Evolutionary conservation across 164 flowering plant genomes (phyloP).

Genomic region (Warburgia ugandensis): DNA sequence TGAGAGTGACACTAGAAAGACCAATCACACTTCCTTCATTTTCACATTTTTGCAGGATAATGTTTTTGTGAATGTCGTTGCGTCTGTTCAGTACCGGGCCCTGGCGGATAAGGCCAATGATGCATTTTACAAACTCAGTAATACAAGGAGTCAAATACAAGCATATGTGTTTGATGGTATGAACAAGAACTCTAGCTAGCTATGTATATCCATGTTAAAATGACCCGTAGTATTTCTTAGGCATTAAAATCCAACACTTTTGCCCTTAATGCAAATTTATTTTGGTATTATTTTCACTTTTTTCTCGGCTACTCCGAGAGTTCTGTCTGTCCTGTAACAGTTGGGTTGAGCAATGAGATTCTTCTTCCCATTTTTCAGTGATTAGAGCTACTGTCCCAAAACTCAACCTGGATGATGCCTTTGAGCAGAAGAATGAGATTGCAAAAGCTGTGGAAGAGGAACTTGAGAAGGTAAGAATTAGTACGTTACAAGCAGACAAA

Average conservation of each 20-base stretch:
- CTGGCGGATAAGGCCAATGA: slow-evolving; percentile 55
- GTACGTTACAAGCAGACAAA: too few relatives aligned
- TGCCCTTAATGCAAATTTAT: too few relatives aligned
- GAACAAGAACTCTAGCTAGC: neutral
- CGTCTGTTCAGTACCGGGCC: slow-evolving; percentile 68
- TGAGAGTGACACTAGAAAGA: too few relatives aligned
- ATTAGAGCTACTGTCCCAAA: slow-evolving; percentile 73
- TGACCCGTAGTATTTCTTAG: too few relatives aligned
- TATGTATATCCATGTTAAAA: too few relatives aligned
- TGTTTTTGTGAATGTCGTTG: slow-evolving; percentile 77
- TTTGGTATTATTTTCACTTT: too few relatives aligned
- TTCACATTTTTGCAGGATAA: slow-evolving; percentile 54
- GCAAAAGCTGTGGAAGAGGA: slow-evolving; percentile 74
- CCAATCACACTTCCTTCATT: neutral
- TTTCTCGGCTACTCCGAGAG: too few relatives aligned
- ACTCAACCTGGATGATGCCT: slow-evolving; percentile 53
- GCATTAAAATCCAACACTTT: too few relatives aligned
- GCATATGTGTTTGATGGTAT: slow-evolving; percentile 83
- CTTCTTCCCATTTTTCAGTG: slow-evolving; percentile 24
- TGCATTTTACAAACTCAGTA: slow-evolving; percentile 70
- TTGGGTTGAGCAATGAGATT: neutral
- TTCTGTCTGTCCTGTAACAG: too few relatives aligned
- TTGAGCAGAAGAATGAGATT: slow-evolving; percentile 74
- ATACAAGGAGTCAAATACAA: slow-evolving; percentile 57
- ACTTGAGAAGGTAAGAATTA: slow-evolving; percentile 72